Evolutionary conservation across 2,329 filamentous ascomycete genomes (phyloP).

Genomic region (Penicillium sp.): DNA sequence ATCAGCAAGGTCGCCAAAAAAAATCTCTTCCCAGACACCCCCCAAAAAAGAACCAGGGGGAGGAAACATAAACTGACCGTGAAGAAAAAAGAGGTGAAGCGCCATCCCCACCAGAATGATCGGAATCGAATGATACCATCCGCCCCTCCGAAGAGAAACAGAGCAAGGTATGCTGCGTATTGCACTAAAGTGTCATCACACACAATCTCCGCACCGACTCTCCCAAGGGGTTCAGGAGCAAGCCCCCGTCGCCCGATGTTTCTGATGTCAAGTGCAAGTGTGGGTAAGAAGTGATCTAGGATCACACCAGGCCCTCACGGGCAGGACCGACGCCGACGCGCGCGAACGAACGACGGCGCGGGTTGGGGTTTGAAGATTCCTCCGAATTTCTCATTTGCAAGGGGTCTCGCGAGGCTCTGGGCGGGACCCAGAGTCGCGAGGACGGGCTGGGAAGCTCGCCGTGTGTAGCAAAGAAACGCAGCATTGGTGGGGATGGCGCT

Average conservation of each 20-base stretch:
- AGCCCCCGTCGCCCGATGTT: conserved; percentile 66
- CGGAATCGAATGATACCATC: conserved; percentile 79
- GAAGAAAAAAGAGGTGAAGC: conserved; percentile 57
- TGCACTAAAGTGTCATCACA: conserved; percentile 86
- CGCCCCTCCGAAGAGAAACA: conserved; percentile 34
- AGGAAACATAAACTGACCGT: conserved; percentile 46
- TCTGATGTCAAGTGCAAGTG: conserved; percentile 90
- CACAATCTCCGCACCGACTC: conserved; percentile 93
- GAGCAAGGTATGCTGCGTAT: conserved; percentile 75
- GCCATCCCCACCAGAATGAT: conserved; percentile 83
- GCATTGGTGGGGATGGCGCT: conserved; percentile 85
- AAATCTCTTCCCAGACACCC: conserved; percentile 23
- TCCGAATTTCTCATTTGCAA: conserved; percentile 98
- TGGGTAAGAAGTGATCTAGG: conserved; percentile 41
- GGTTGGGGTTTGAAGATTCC: conserved; percentile 76
- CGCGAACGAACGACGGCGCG: conserved; percentile 35
- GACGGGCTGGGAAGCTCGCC: conserved; percentile 43
- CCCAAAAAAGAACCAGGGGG: conserved; percentile 2
- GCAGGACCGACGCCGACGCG: conserved; percentile 54
- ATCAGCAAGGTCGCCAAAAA: conserved; percentile 38
- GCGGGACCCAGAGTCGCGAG: conserved; percentile 15
- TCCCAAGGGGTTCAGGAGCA: conserved; percentile 66
- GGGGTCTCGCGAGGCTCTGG: conserved; percentile 14
- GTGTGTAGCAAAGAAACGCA: conserved; percentile 93
- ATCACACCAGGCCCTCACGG: conserved; percentile 83